Conservation (phyloP, 1,139 yeast genomes). For the Martiniozyma asiatica region DNA sequence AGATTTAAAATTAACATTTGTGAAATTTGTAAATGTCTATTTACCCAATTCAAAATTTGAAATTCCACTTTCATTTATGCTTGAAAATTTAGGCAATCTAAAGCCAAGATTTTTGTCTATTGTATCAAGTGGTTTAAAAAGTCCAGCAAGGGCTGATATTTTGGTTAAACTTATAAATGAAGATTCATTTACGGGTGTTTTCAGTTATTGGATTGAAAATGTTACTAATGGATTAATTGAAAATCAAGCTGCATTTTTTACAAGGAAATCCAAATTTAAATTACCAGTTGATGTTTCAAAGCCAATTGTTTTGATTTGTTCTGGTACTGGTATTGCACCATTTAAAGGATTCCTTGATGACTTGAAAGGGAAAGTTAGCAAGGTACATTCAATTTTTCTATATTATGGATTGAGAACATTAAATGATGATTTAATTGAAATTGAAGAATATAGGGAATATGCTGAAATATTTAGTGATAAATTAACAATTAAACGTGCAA, state of each 20-base stretch:
- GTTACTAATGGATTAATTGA: conserved; percentile 48
- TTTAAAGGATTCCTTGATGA: conserved; percentile 87
- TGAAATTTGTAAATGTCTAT: conserved; percentile 53
- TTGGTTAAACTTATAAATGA: conserved; percentile 48
- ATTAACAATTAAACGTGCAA: conserved; percentile 64
- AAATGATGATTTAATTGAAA: conserved; percentile 61
- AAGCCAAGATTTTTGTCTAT: conserved; percentile 95
- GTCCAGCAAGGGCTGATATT: conserved; percentile 55
- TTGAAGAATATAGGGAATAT: conserved; percentile 67
- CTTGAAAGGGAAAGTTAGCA: conserved; percentile 29
- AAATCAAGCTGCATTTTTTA: conserved; percentile 61
- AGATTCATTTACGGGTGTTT: conserved; percentile 55
- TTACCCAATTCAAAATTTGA: no score
- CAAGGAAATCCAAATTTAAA: conserved; percentile 85
- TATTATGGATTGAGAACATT: conserved; percentile 76
- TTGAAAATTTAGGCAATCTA: conserved; percentile 69
- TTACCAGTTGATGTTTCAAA: conserved; percentile 67
- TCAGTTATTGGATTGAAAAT: conserved; percentile 71
- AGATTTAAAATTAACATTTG: conserved; percentile 47
- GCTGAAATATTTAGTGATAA: conserved; percentile 42
- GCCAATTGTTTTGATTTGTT: conserved; percentile 87
- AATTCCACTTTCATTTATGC: conserved; percentile 62
- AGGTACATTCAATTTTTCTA: conserved; percentile 55
- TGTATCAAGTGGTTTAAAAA: conserved; percentile 70
- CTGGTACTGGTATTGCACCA: conserved; percentile 98